Base-by-base conservation (phyloP, 2,329 filamentous ascomycete species). In the Aspergillaceae sp. region DNA sequence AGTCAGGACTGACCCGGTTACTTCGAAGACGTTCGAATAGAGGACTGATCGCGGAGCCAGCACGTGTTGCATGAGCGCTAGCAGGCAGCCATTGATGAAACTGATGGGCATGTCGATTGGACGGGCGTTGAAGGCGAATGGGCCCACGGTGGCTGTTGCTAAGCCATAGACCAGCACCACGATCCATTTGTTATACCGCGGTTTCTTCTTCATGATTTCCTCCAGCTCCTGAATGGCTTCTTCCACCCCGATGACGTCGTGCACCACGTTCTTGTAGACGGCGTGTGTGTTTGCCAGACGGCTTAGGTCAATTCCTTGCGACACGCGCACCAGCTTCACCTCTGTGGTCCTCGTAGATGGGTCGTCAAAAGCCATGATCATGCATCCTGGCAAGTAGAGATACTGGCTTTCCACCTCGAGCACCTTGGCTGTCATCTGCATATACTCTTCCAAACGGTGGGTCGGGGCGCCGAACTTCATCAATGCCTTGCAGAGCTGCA, bases 391-490 rank as follows among this genome's bases (percentile, higher is more conserved):
- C 29, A 95, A 80, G 62, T 95, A 96, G 26, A 95, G 71, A 56
- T 92, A 95, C 58, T 94, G 88, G 4, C 84, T 85, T 53, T 94
- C 86, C 10, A 95, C 90, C 64, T 90, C 86, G 34, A 96, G 76
- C 1, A 92, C 86, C n/a, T 86, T 78, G 1, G 90, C 84, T 6
- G 86, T 89, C 86, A 91, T 94, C 51, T 78, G 83, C 79, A 96
- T 83, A 64, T 94, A 95, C 62, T 94, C 73, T 65, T 96, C 90
- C 19, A 96, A 73, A 7, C 90, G 83, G 69, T 96, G 90, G 0
- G 89, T 94, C 1, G 90, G 90, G 1, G 90, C 90, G 8, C 90
- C 90, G 53, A 87, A 95, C 60, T 82, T 76, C 89, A 96, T 96
- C 48, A 96, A 71, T 1, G 87, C 87, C 36, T 83, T 80, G 62